phyloP scores from a whole-genome alignment of 495 filamentous ascomycete species.

The Xylaria acuta region DNA sequence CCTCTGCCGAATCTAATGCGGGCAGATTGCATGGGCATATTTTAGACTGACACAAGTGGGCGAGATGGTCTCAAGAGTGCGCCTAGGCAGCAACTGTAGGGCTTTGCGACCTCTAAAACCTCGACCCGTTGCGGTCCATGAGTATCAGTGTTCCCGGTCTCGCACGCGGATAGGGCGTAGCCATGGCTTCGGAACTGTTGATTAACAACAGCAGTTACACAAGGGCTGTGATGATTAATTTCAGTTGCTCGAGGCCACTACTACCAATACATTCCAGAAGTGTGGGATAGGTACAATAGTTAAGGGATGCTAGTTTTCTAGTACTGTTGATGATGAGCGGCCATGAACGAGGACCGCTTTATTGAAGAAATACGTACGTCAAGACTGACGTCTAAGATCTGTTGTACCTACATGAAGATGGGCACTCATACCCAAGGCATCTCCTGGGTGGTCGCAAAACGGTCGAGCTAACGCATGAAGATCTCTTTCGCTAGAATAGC shows the following conservation, averaged over 20 bases:
- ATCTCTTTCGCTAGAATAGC: conserved; percentile 12
- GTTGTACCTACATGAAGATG: conserved; percentile 9
- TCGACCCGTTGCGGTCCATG: neutral
- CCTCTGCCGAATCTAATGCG: conserved; percentile 19
- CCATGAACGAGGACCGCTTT: neutral
- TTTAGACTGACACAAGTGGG: conserved; percentile 6
- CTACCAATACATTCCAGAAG: neutral
- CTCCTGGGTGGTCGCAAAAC: conserved; percentile 6
- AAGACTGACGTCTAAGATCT: neutral
- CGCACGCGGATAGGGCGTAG: neutral
- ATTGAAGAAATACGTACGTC: neutral
- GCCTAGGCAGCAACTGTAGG: neutral
- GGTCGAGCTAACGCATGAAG: conserved; percentile 21
- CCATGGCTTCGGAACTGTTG: neutral
- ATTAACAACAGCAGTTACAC: neutral
- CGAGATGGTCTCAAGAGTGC: neutral
- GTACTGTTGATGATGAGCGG: neutral
- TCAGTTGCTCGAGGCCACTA: neutral
- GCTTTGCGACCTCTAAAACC: neutral
- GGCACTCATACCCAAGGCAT: neutral
- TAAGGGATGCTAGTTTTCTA: neutral
- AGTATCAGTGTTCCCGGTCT: neutral
- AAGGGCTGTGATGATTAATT: neutral
- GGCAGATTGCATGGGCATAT: conserved; percentile 7
- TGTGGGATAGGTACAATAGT: neutral